A percentile compares a stretch with the other conserved stretches of the same genome.
Evolutionary conservation across 306 rosid genomes (phyloP).

Genomic region (Quercus rubra): DNA sequence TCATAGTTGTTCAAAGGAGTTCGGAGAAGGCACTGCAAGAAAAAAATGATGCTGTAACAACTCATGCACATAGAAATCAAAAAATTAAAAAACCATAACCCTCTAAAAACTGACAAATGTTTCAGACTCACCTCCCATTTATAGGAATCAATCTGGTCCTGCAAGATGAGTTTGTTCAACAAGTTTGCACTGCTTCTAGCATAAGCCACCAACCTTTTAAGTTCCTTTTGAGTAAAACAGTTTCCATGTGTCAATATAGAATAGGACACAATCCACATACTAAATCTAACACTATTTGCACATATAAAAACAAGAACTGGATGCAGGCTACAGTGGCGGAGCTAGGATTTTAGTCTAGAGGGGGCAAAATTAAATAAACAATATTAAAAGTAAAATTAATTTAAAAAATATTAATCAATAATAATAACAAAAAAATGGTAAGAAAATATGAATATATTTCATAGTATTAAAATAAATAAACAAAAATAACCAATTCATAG

Average conservation of each 20-base stretch:
- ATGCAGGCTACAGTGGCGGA: too few species aligned
- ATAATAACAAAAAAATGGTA: too few species aligned
- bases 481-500: too few species aligned
- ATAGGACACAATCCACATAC: background rate
- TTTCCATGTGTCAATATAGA: background rate
- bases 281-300: conserved; percentile 3
- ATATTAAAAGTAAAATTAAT: too few species aligned
- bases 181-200: conserved; percentile 80
- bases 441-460: too few species aligned
- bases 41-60: background rate
- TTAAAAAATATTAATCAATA: too few species aligned
- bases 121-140: conserved; percentile 74
- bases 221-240: conserved; percentile 52
- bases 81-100: background rate
- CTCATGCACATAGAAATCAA: background rate
- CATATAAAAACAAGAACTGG: background rate
- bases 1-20: conserved; percentile 91
- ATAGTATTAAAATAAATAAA: too few species aligned
- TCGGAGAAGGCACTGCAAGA: conserved; percentile 80
- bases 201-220: conserved; percentile 78
- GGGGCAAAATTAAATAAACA: too few species aligned
- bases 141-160: conserved; percentile 57
- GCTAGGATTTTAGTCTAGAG: too few species aligned
- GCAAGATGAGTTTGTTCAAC: conserved; percentile 54
- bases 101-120: conserved; percentile 1